Percentiles rank a stretch among this genome's conserved stretches.
phyloP scores from a whole-genome alignment of 2,329 filamentous ascomycete genomes.

The Emmonsia crescens region DNA sequence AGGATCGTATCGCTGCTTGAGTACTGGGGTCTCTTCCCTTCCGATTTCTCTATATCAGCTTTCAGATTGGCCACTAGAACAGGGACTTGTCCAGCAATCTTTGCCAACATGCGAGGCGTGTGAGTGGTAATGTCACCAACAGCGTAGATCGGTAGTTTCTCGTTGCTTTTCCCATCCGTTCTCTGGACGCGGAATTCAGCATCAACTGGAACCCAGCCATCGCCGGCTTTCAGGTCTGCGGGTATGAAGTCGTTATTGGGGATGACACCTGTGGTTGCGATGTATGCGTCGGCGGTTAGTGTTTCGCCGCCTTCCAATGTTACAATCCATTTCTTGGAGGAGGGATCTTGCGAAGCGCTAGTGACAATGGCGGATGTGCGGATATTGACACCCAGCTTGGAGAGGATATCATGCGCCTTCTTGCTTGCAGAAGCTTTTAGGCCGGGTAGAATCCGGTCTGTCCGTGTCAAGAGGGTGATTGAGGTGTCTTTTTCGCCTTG shows the following conservation, averaged over 20 bases:
- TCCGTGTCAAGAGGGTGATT: constrained; percentile 33
- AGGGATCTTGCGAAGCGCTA: constrained; percentile 4
- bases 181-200: constrained; percentile 10
- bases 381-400: constrained; percentile 9
- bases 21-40: constrained; percentile 9
- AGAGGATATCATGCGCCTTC: constrained; percentile 7
- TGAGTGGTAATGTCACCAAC: constrained; percentile 13
- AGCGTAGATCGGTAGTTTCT: constrained; percentile 10
- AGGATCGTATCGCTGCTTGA: not conserved
- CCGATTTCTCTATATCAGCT: constrained; percentile 9
- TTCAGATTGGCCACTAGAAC: constrained; percentile 11
- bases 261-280: constrained; percentile 13
- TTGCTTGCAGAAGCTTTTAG: not conserved
- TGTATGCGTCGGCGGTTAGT: constrained; percentile 18
- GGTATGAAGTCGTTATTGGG: constrained; percentile 16
- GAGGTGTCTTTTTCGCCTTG: constrained; percentile 16
- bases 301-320: constrained; percentile 8
- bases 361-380: constrained; percentile 8
- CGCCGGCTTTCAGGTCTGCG: constrained; percentile 7
- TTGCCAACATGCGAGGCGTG: constrained; percentile 4
- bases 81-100: constrained; percentile 4
- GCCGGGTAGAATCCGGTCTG: constrained; percentile 8
- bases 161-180: not conserved
- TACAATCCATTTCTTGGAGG: constrained; percentile 10
- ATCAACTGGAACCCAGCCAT: constrained; percentile 16